phyloP scores from a whole-genome alignment of 2,329 filamentous ascomycete genomes.

The Pseudonectria buxi region DNA sequence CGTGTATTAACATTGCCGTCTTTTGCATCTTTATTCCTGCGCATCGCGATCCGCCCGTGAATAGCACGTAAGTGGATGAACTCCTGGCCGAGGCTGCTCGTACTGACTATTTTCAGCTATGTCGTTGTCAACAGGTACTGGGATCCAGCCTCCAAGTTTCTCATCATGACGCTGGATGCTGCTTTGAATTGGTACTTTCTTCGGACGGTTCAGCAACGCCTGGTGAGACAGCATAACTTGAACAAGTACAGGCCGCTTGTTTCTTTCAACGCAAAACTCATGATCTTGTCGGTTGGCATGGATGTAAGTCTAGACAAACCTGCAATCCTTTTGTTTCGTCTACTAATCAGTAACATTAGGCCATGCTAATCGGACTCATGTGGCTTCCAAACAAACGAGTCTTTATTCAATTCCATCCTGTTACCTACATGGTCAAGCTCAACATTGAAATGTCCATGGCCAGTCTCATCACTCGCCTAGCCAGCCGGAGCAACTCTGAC shows the following conservation, averaged over 20 bases:
- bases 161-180: conserved; percentile 45
- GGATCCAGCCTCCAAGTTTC: conserved; percentile 46
- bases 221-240: conserved; percentile 40
- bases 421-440: conserved; percentile 46
- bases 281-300: conserved; percentile 43
- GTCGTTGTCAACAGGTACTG: conserved; percentile 42
- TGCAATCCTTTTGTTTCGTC: rapidly evolving
- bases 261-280: conserved; percentile 43
- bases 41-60: conserved; percentile 32
- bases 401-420: conserved; percentile 45
- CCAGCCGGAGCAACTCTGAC: conserved; percentile 11
- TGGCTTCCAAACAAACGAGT: conserved; percentile 27
- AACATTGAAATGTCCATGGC: conserved; percentile 50
- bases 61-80: conserved; percentile 25
- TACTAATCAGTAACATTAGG: conserved; percentile 10
- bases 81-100: neutral
- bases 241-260: conserved; percentile 45
- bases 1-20: conserved; percentile 44
- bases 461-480: conserved; percentile 39
- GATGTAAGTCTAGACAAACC: conserved; percentile 27
- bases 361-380: conserved; percentile 28
- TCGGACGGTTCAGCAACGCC: conserved; percentile 35
- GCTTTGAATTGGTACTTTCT: conserved; percentile 49
- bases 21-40: conserved; percentile 49
- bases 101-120: conserved; percentile 12